These are phyloP conservation scores for Trichothecium roseum DNA, from an alignment of 2,329 filamentous ascomycete species.

Conservation along the genomic window DNA sequence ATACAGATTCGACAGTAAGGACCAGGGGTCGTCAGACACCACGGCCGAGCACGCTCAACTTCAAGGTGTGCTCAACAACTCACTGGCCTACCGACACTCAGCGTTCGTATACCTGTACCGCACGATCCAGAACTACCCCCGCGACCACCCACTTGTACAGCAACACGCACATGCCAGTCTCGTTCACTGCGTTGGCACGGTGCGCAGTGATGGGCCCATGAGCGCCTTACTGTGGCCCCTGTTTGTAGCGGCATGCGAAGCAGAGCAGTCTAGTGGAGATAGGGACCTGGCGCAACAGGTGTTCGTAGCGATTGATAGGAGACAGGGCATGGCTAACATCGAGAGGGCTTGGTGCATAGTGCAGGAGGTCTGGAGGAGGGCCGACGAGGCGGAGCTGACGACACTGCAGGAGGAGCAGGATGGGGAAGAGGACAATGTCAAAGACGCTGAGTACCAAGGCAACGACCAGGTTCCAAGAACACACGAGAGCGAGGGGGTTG, in stretches of 20 bases:
- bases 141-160: constrained; percentile 40
- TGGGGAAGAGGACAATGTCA: constrained; percentile 11
- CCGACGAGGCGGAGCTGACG: constrained; percentile 23
- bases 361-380: constrained; percentile 49
- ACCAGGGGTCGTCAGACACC: constrained; percentile 6
- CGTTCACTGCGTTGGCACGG: constrained; percentile 43
- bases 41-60: constrained; percentile 28
- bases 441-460: constrained; percentile 5
- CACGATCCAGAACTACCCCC: constrained; percentile 36
- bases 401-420: background rate
- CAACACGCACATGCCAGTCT: constrained; percentile 39
- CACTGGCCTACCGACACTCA: constrained; percentile 49
- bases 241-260: constrained; percentile 54
- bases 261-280: constrained; percentile 32
- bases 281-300: constrained; percentile 37
- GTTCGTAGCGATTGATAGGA: constrained; percentile 41
- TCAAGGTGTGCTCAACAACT: constrained; percentile 46
- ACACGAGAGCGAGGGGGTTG: too few species aligned
- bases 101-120: constrained; percentile 48
- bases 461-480: too few species aligned
- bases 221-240: constrained; percentile 54
- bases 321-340: constrained; percentile 58
- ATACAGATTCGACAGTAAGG: background rate
- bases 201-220: constrained; percentile 48
- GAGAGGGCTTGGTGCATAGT: constrained; percentile 49